Evolutionary conservation across 75 land plant genomes (phyloP).

Genomic region (Cryptomeria japonica): DNA sequence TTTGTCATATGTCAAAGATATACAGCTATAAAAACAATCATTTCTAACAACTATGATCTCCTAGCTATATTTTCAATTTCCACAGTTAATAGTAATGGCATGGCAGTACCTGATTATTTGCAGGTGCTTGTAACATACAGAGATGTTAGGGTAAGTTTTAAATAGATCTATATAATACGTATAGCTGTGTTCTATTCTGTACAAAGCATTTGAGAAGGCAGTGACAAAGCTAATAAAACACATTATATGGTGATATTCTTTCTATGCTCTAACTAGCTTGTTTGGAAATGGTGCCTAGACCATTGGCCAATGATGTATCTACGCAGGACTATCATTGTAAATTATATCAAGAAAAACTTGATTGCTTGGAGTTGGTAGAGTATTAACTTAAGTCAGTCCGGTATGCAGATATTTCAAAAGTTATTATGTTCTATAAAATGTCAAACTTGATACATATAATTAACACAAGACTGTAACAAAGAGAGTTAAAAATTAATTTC

Average conservation of each 20-base stretch:
- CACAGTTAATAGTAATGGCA: neutral
- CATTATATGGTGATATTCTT: neutral
- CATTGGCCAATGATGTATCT: too few species aligned
- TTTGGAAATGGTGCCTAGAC: too few species aligned
- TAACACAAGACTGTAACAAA: too few species aligned
- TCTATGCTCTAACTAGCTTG: too few species aligned
- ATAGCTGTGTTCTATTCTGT: neutral
- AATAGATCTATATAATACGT: neutral
- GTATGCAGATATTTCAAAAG: too few species aligned
- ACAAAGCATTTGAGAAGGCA: neutral
- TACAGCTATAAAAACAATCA: neutral
- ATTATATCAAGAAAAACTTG: too few species aligned
- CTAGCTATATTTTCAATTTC: neutral
- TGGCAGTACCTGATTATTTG: neutral
- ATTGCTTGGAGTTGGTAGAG: too few species aligned
- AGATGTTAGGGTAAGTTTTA: neutral
- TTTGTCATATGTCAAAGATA: neutral
- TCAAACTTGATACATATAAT: too few species aligned
- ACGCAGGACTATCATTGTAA: too few species aligned
- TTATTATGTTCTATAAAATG: too few species aligned
- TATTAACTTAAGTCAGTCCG: too few species aligned
- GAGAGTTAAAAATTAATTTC: too few species aligned
- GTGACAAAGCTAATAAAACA: neutral
- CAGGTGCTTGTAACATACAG: neutral
- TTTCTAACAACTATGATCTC: neutral